These are phyloP conservation scores for Apiospora aurea DNA, from an alignment of 2,329 filamentous ascomycete genomes.

Conservation along the genomic window DNA sequence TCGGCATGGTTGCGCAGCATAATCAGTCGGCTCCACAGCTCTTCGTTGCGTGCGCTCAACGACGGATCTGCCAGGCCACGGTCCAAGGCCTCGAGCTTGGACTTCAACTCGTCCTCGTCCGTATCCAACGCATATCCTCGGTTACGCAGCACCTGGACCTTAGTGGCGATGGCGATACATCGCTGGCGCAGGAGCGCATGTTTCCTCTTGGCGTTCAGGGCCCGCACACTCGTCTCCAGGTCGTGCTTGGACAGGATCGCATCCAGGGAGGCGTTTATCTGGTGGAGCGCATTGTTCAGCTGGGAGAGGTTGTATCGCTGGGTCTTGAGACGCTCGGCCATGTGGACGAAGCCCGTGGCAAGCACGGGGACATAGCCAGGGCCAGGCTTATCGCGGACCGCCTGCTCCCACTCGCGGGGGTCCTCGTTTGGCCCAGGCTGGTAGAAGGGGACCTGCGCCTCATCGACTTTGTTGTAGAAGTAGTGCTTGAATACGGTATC, in stretches of 20 bases:
- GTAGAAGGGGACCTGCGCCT: slow-evolving; percentile 78
- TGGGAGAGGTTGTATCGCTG: slow-evolving; percentile 74
- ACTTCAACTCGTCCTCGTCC: slow-evolving; percentile 79
- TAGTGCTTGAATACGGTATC: slow-evolving; percentile 82
- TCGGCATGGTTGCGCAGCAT: slow-evolving; percentile 76
- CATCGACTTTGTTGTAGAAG: slow-evolving; percentile 86
- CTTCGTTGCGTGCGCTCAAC: slow-evolving; percentile 77
- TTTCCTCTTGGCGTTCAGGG: slow-evolving; percentile 74
- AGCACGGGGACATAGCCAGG: slow-evolving; percentile 80
- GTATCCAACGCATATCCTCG: slow-evolving; percentile 81
- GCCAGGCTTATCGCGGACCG: slow-evolving; percentile 79
- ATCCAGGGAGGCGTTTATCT: slow-evolving; percentile 78
- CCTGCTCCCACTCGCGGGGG: slow-evolving; percentile 83
- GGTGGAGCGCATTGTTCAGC: slow-evolving; percentile 76
- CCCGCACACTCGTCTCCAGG: slow-evolving; percentile 75
- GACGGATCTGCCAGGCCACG: slow-evolving; percentile 76
- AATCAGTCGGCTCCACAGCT: slow-evolving; percentile 85
- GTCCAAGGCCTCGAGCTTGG: slow-evolving; percentile 74
- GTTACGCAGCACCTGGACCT: slow-evolving; percentile 82
- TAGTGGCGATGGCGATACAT: slow-evolving; percentile 76
- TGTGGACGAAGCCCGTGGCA: slow-evolving; percentile 74
- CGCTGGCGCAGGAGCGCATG: slow-evolving; percentile 77
- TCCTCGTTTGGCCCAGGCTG: slow-evolving; percentile 74
- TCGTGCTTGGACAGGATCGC: slow-evolving; percentile 79
- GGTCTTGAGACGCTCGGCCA: slow-evolving; percentile 74